These are phyloP conservation scores for Trichopus zeylanicus DNA, from an alignment of 116 monocot genomes.

Conservation along the genomic window DNA sequence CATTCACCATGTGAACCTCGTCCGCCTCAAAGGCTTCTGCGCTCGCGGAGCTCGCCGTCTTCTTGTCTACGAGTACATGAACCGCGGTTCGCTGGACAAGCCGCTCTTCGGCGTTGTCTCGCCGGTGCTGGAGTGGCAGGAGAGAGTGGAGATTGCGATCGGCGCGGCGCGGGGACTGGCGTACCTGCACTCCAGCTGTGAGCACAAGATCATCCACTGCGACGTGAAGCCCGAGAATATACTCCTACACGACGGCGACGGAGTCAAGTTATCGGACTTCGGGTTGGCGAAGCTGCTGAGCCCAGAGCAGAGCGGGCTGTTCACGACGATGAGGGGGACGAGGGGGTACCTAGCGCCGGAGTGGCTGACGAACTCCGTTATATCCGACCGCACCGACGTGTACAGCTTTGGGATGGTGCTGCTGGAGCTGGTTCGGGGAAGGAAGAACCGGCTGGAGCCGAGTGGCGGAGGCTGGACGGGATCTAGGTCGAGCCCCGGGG, in stretches of 20 bases:
- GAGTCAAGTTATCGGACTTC: slow-evolving; percentile 79
- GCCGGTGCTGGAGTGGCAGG: slow-evolving; percentile 68
- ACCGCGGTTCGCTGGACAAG: slow-evolving; percentile 67
- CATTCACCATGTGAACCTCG: slow-evolving; percentile 83
- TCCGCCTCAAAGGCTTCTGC: slow-evolving; percentile 79
- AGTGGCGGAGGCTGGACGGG: neutral
- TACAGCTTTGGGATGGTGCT: slow-evolving; percentile 94
- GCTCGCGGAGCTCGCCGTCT: slow-evolving; percentile 44
- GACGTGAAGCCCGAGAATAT: slow-evolving; percentile 97
- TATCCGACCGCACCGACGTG: slow-evolving; percentile 75
- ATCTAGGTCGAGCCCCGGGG: neutral
- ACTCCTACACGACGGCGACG: slow-evolving; percentile 43
- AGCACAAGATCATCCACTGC: slow-evolving; percentile 77
- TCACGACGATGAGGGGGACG: slow-evolving; percentile 87
- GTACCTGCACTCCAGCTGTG: slow-evolving; percentile 72
- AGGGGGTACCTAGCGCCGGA: slow-evolving; percentile 89
- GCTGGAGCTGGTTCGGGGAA: slow-evolving; percentile 61
- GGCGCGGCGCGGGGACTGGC: slow-evolving; percentile 82
- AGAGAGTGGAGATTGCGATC: slow-evolving; percentile 60
- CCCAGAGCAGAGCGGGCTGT: slow-evolving; percentile 60
- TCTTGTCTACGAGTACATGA: slow-evolving; percentile 94
- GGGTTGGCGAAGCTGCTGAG: slow-evolving; percentile 74
- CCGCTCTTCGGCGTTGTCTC: slow-evolving; percentile 38
- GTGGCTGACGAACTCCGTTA: slow-evolving; percentile 78
- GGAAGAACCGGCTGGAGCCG: slow-evolving; percentile 65